These are phyloP conservation scores for Neophaeococcomyces aloes DNA, from an alignment of 2,329 filamentous ascomycete genomes.

Conservation along the genomic window DNA sequence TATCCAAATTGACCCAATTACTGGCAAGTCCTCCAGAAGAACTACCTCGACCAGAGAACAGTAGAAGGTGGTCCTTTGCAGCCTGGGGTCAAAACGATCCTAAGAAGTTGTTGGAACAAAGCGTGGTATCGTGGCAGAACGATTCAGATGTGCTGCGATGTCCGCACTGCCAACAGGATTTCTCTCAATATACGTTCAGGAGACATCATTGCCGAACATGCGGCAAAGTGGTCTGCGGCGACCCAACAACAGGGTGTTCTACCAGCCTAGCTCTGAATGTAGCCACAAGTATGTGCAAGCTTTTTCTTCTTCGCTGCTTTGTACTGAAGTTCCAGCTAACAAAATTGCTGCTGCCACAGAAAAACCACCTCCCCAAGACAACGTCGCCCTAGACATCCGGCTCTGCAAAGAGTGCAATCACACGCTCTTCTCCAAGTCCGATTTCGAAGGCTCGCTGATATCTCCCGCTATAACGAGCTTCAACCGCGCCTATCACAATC, in stretches of 20 bases:
- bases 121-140: constrained; percentile 89
- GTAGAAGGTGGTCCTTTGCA: constrained; percentile 42
- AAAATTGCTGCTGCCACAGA: constrained; percentile 15
- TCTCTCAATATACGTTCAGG: constrained; percentile 83
- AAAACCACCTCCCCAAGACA: constrained; percentile 28
- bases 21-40: constrained; percentile 64
- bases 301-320: neutral
- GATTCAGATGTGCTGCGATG: constrained; percentile 70
- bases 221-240: constrained; percentile 84
- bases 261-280: constrained; percentile 73
- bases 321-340: constrained; percentile 21
- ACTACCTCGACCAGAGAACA: constrained; percentile 35
- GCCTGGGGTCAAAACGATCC: constrained; percentile 58
- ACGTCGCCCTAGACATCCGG: constrained; percentile 64
- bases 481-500: constrained; percentile 62
- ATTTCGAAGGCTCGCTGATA: constrained; percentile 62
- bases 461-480: constrained; percentile 50
- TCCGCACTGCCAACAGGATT: constrained; percentile 93
- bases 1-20: constrained; percentile 80
- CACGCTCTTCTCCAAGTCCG: constrained; percentile 60
- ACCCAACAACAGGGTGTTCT: constrained; percentile 74
- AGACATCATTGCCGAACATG: constrained; percentile 92
- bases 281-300: constrained; percentile 44
- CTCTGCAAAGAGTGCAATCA: constrained; percentile 84
- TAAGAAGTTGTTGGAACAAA: constrained; percentile 76